Percentiles rank a stretch among this genome's conserved stretches.
phyloP scores from a whole-genome alignment of 371 early-diverging fungal genomes.

The Mucor irregularis region DNA sequence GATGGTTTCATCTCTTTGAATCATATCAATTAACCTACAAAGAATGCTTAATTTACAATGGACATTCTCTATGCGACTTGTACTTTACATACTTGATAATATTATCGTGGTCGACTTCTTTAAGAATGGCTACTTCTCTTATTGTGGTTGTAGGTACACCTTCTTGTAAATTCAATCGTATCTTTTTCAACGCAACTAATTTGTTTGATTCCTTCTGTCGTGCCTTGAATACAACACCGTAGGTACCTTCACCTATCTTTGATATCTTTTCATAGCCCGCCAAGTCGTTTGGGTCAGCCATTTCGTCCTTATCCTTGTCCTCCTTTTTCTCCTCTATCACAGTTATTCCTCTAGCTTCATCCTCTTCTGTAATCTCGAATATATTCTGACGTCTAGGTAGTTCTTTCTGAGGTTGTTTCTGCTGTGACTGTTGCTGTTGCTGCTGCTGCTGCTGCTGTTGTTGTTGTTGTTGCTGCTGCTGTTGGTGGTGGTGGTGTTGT shows the following conservation, averaged over 20 bases:
- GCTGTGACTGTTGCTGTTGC: too few species aligned
- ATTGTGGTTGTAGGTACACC: slow-evolving; percentile 96
- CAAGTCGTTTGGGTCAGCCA: slow-evolving; percentile 5
- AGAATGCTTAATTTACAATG: neutral
- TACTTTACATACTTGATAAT: slow-evolving; percentile 71
- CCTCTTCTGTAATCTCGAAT: neutral
- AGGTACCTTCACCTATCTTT: slow-evolving; percentile 98
- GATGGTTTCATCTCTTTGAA: slow-evolving; percentile 86
- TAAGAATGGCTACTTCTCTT: slow-evolving; percentile 97
- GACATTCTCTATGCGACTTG: neutral
- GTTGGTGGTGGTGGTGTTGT: too few species aligned
- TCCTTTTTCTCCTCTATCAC: neutral
- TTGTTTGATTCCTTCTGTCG: slow-evolving; percentile 69
- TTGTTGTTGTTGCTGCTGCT: too few species aligned
- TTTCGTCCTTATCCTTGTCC: slow-evolving; percentile 8
- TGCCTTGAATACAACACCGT: slow-evolving; percentile 97
- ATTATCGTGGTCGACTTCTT: slow-evolving; percentile 91
- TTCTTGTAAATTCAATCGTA: slow-evolving; percentile 88
- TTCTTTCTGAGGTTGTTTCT: too few species aligned
- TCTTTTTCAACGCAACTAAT: slow-evolving; percentile 95
- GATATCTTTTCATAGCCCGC: slow-evolving; percentile 72
- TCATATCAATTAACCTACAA: slow-evolving; percentile 81
- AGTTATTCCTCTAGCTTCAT: neutral
- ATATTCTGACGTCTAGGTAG: neutral
- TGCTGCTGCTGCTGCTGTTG: too few species aligned